phyloP scores from a whole-genome alignment of 148 eudicot species.

The Pharnaceum exiguum region DNA sequence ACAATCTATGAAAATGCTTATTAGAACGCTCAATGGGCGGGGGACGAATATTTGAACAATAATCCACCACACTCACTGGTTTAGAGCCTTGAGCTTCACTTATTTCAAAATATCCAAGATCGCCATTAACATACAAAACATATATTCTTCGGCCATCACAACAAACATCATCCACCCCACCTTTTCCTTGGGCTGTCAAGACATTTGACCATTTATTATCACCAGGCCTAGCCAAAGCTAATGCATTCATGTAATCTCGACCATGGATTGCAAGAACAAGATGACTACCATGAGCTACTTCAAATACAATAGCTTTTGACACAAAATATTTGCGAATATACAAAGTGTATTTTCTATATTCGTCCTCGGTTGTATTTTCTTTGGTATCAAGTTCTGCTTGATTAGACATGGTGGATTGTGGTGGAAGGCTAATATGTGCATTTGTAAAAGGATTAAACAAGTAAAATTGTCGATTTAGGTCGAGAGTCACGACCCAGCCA shows the following conservation, averaged over 20 bases:
- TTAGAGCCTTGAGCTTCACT: not conserved
- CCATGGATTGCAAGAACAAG: too few relatives aligned
- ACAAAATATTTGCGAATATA: not conserved
- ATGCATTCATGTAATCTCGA: not conserved
- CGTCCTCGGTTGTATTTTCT: too few relatives aligned
- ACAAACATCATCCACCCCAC: not conserved
- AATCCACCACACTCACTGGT: too few relatives aligned
- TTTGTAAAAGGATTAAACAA: not conserved
- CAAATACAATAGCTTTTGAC: not conserved
- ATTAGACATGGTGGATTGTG: not conserved
- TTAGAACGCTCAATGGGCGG: not conserved
- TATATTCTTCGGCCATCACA: not conserved
- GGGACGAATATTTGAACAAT: not conserved
- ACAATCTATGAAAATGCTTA: too few relatives aligned
- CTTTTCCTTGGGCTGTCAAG: too few relatives aligned
- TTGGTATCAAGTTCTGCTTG: too few relatives aligned
- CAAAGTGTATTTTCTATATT: not conserved
- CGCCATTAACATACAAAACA: not conserved
- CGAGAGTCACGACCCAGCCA: not conserved
- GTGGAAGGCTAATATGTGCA: not conserved
- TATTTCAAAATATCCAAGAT: not conserved
- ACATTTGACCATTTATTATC: not conserved
- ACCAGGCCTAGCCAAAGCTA: not conserved
- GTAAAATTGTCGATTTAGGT: not conserved
- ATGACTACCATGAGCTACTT: conserved; percentile 1